Evolutionary conservation across 768 basidiomycete species (phyloP).

Genomic region (Arthromyces matolae): DNA sequence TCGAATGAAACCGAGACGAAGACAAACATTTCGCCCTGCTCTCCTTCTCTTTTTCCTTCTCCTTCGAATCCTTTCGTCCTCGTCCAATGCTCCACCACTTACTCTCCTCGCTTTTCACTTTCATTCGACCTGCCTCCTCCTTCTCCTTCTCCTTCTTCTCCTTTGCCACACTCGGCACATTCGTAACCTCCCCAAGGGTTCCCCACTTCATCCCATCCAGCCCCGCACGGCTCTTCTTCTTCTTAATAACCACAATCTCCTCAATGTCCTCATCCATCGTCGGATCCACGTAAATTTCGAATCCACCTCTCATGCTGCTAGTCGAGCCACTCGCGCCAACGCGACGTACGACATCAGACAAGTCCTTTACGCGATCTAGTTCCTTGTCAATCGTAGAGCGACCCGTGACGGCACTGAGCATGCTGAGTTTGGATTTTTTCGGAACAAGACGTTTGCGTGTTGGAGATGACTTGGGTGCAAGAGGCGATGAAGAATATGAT

Average conservation of each 20-base stretch:
- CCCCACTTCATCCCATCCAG: constrained; percentile 52
- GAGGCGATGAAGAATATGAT: not conserved
- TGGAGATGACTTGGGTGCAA: constrained; percentile 27
- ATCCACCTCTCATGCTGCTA: constrained; percentile 22
- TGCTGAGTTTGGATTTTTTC: constrained; percentile 64
- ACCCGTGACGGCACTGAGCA: constrained; percentile 24
- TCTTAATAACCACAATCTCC: constrained; percentile 72
- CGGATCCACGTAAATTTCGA: constrained; percentile 73
- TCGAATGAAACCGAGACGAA: not conserved
- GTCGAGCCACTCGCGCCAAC: constrained; percentile 33
- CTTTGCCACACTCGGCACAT: constrained; percentile 36
- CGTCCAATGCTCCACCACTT: constrained; percentile 85
- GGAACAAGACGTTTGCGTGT: constrained; percentile 54
- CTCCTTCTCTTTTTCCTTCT: constrained; percentile 60
- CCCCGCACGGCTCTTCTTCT: constrained; percentile 63
- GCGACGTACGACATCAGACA: constrained; percentile 58
- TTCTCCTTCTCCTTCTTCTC: constrained; percentile 19
- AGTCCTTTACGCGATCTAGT: constrained; percentile 38
- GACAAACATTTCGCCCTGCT: constrained; percentile 43
- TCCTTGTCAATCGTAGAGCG: not conserved
- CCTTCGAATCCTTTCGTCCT: constrained; percentile 71
- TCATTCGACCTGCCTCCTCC: constrained; percentile 26
- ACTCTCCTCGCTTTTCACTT: constrained; percentile 36
- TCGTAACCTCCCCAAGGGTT: constrained; percentile 56
- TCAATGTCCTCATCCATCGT: constrained; percentile 60